These are phyloP conservation scores for Pyrenula massariospora DNA, from an alignment of 495 filamentous ascomycete species.

Conservation along the genomic window DNA sequence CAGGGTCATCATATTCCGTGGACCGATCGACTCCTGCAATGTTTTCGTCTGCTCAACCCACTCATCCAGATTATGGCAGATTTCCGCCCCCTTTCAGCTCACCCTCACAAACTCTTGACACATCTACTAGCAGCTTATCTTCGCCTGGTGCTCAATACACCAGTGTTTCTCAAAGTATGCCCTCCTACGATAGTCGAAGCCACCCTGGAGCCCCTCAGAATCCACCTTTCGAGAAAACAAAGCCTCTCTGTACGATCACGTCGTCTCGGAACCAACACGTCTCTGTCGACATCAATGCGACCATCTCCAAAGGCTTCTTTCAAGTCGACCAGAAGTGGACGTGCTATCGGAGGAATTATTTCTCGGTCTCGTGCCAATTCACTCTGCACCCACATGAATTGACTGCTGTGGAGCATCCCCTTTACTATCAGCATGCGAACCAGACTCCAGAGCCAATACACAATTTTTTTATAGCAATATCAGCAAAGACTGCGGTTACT, in stretches of 20 bases:
- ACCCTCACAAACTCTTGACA: neutral
- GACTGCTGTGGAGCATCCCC: conserved; percentile 26
- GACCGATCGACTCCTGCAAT: neutral
- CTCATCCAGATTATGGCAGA: neutral
- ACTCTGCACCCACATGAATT: conserved; percentile 34
- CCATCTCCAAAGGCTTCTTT: conserved; percentile 92
- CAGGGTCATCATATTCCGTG: conserved; percentile 10
- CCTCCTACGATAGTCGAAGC: neutral
- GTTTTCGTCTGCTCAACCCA: neutral
- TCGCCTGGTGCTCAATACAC: neutral
- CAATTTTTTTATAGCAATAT: conserved; percentile 74
- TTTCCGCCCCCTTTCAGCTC: neutral
- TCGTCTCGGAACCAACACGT: conserved; percentile 47
- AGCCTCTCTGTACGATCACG: conserved; percentile 42
- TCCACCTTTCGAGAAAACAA: conserved; percentile 49
- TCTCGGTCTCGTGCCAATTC: conserved; percentile 77
- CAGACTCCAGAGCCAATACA: conserved; percentile 46
- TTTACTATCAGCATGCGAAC: conserved; percentile 35
- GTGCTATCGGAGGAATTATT: conserved; percentile 92
- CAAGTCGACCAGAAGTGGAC: conserved; percentile 81
- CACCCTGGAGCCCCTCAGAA: conserved; percentile 18
- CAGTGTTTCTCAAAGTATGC: neutral
- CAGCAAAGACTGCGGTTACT: conserved; percentile 51
- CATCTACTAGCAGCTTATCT: neutral
- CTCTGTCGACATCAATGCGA: conserved; percentile 66